A percentile compares a stretch with the other conserved stretches of the same genome.
Conservation (phyloP, 805 yeast genomes). For the Candida ipomoeae region DNA sequence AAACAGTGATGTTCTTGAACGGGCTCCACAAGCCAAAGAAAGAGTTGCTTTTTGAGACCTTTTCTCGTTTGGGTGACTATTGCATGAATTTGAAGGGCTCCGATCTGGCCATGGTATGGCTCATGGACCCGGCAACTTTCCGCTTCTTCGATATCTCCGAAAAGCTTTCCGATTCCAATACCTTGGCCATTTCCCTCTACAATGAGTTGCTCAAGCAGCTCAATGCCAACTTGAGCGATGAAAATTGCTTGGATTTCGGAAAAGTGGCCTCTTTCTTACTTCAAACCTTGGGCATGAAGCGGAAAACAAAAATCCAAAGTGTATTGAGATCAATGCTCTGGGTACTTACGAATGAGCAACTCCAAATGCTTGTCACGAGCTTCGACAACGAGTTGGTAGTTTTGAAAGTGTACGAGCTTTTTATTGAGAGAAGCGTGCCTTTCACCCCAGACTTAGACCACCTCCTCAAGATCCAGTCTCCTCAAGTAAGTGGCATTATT, state of each 20-base stretch:
- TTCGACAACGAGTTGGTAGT: slow-evolving; percentile 9
- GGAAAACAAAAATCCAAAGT: slow-evolving; percentile 14
- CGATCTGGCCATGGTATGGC: slow-evolving; percentile 4
- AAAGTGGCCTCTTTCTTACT: neutral
- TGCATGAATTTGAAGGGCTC: slow-evolving; percentile 15
- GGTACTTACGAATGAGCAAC: slow-evolving; percentile 23
- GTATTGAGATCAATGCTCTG: slow-evolving; percentile 22
- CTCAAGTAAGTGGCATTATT: slow-evolving; percentile 8
- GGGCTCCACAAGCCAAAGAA: slow-evolving; percentile 6
- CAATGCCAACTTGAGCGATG: slow-evolving; percentile 4
- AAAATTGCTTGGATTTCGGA: neutral
- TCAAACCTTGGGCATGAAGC: neutral
- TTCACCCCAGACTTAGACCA: slow-evolving; percentile 9
- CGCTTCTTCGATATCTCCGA: neutral
- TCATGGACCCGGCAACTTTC: neutral
- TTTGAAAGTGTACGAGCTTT: slow-evolving; percentile 5
- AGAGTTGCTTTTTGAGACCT: slow-evolving; percentile 23
- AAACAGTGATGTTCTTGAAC: slow-evolving; percentile 37
- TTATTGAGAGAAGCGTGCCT: slow-evolving; percentile 2
- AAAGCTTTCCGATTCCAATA: slow-evolving; percentile 18
- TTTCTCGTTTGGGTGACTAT: slow-evolving; percentile 45
- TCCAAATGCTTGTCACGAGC: slow-evolving; percentile 6
- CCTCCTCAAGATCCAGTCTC: slow-evolving; percentile 8
- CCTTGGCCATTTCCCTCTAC: slow-evolving; percentile 28
- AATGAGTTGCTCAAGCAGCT: slow-evolving; percentile 35